phyloP scores from a whole-genome alignment of 257 asterid genomes.

The Capsicum baccatum region DNA sequence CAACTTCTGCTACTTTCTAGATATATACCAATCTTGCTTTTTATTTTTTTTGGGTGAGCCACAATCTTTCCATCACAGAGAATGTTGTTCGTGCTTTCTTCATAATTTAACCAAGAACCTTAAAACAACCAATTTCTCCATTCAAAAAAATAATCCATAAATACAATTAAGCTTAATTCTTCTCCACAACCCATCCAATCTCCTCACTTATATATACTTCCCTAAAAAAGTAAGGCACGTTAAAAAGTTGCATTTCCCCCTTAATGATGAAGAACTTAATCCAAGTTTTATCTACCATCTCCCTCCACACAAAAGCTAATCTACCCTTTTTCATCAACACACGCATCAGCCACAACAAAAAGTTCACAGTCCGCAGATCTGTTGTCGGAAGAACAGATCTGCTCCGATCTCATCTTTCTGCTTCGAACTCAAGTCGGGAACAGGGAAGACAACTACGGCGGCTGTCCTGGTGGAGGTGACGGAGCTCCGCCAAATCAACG shows the following conservation, averaged over 20 bases:
- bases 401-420: too few species aligned
- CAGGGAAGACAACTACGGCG: slow-evolving; percentile 79
- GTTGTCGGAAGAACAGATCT: too few species aligned
- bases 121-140: neutral
- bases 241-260: neutral
- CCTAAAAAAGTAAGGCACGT: neutral
- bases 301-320: too few species aligned
- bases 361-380: too few species aligned
- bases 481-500: slow-evolving; percentile 70
- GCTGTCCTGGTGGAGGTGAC: slow-evolving; percentile 73
- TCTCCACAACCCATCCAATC: slow-evolving; percentile 9
- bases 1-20: neutral
- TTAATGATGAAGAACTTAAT: slow-evolving; percentile 41
- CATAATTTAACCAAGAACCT: neutral
- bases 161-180: neutral
- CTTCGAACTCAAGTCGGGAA: slow-evolving; percentile 64
- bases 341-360: too few species aligned
- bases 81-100: neutral
- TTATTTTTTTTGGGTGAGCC: neutral
- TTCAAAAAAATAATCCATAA: slow-evolving; percentile 24
- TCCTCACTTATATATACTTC: neutral
- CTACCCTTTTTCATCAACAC: too few species aligned
- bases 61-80: slow-evolving; percentile 12
- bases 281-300: too few species aligned
- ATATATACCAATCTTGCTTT: neutral